Conservation (phyloP, 73 alveolate species). For the Paramecium primaurelia region DNA sequence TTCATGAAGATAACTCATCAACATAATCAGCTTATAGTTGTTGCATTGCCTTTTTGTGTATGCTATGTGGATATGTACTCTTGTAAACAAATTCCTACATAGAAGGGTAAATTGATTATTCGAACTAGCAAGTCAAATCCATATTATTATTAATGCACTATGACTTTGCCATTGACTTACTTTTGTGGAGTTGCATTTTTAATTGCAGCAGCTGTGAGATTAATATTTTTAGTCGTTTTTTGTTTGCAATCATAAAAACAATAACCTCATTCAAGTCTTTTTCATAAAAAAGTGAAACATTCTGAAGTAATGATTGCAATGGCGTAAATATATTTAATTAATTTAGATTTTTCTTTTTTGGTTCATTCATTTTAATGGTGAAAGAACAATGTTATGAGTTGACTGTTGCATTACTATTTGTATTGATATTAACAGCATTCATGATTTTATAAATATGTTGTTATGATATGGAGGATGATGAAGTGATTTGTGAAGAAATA, state of each 20-base stretch:
- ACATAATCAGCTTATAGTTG: constrained; percentile 8
- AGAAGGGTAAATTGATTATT: not conserved
- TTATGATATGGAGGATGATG: constrained; percentile 22
- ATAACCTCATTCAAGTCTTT: not conserved
- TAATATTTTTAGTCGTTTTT: not conserved
- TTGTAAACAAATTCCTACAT: not conserved
- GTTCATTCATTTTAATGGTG: constrained; percentile 1
- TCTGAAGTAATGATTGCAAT: not conserved
- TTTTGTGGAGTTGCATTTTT: constrained; percentile 14
- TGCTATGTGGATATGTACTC: not conserved
- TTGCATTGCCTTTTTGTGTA: not conserved
- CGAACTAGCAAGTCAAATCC: constrained; percentile 11
- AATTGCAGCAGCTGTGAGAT: not conserved
- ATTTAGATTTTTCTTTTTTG: constrained; percentile 7
- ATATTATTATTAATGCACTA: not conserved
- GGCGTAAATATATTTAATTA: not conserved
- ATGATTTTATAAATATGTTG: constrained; percentile 38
- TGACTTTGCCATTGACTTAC: constrained; percentile 14
- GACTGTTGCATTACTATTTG: constrained; percentile 1
- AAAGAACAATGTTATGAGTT: constrained; percentile 26
- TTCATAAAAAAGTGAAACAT: not conserved
- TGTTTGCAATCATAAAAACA: not conserved
- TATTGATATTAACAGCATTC: not conserved
- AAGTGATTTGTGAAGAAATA: constrained; percentile 13
- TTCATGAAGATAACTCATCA: not conserved